Percentiles rank a stretch among this genome's conserved stretches.
phyloP scores from a whole-genome alignment of 495 filamentous ascomycete genomes.

The Hypoxylon rickii region DNA sequence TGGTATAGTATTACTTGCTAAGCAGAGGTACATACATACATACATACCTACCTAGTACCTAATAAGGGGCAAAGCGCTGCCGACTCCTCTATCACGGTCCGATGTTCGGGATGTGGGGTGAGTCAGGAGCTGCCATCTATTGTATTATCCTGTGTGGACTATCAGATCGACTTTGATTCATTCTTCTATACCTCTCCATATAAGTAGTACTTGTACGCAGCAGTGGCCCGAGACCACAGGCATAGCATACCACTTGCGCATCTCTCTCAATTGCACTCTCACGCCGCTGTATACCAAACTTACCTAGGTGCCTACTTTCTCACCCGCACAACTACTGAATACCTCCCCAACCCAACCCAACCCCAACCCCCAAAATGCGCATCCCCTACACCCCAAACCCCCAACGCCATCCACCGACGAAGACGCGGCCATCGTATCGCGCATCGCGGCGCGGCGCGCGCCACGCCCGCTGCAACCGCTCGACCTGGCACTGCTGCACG shows the following conservation, averaged over 20 bases:
- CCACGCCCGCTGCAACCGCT: slow-evolving; percentile 68
- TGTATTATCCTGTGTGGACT: too few relatives aligned
- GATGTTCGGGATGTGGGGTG: slow-evolving; percentile 35
- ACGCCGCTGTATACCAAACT: too few relatives aligned
- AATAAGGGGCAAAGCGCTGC: too few relatives aligned
- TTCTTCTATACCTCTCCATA: slow-evolving; percentile 2
- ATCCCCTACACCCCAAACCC: slow-evolving; percentile 69
- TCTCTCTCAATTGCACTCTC: too few relatives aligned
- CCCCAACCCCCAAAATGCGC: slow-evolving; percentile 59
- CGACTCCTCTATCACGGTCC: slow-evolving; percentile 22
- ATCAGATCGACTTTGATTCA: background rate
- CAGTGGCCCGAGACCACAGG: too few relatives aligned
- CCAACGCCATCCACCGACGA: slow-evolving; percentile 53
- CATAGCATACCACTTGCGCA: too few relatives aligned
- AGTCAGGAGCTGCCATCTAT: too few relatives aligned
- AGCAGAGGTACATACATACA: too few relatives aligned
- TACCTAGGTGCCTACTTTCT: background rate
- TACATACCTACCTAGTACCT: too few relatives aligned
- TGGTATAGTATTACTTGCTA: too few relatives aligned
- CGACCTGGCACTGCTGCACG: slow-evolving; percentile 75
- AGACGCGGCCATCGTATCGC: slow-evolving; percentile 61
- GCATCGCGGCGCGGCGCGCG: slow-evolving; percentile 65
- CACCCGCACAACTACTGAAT: background rate
- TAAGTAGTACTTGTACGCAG: too few relatives aligned
- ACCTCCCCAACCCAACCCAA: background rate